Evolutionary conservation across 306 rosid species (phyloP).

Genomic region (Neltuma alba): DNA sequence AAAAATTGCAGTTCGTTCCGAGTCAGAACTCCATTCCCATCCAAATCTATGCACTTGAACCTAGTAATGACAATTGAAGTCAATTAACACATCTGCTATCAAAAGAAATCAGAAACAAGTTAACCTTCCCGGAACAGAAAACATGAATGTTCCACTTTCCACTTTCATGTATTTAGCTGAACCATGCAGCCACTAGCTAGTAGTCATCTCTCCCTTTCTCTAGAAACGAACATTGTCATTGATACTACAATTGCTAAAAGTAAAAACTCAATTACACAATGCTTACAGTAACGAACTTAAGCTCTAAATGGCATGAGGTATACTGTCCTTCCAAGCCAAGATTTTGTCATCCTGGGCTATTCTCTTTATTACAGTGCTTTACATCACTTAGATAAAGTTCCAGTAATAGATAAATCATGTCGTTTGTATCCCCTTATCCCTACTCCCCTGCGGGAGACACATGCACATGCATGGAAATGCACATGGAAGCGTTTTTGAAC

Average conservation of each 20-base stretch:
- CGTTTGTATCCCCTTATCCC: neutral
- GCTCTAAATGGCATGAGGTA: conserved; percentile 12
- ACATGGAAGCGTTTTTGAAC: neutral
- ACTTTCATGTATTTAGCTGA: neutral
- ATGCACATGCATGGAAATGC: neutral
- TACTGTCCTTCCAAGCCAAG: conserved; percentile 4
- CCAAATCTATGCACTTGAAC: conserved; percentile 99
- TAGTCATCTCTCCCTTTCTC: neutral
- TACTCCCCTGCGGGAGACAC: neutral
- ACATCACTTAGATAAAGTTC: neutral
- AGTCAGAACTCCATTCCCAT: conserved; percentile 93
- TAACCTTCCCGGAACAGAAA: neutral
- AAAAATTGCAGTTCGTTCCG: conserved; percentile 95
- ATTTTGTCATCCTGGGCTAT: conserved; percentile 21
- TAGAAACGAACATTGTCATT: neutral
- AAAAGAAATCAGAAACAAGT: conserved; percentile 20
- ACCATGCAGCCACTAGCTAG: neutral
- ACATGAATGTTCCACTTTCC: neutral
- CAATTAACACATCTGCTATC: conserved; percentile 32
- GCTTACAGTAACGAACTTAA: conserved; percentile 1
- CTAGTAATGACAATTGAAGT: conserved; percentile 49
- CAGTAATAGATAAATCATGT: neutral
- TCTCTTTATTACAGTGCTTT: conserved; percentile 11
- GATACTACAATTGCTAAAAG: neutral
- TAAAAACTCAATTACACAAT: conserved; percentile 3